Conservation (phyloP, 257 asterid genomes). For the Jacaranda copaia region DNA sequence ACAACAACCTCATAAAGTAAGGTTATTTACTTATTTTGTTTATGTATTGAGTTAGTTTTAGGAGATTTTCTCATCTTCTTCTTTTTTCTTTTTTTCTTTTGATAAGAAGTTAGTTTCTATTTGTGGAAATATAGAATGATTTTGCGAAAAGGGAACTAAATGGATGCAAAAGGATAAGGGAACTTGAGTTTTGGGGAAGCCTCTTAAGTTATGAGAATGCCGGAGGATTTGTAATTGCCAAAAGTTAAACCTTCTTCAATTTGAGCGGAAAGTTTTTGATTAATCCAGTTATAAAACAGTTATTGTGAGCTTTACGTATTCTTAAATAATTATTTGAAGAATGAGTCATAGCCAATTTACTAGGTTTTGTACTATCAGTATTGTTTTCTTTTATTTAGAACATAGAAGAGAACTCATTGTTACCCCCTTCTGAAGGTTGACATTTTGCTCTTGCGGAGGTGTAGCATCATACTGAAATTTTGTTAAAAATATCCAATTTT, state of each 20-base stretch:
- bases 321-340: neutral
- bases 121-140: neutral
- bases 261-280: slow-evolving; percentile 7
- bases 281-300: neutral
- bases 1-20: slow-evolving; percentile 52
- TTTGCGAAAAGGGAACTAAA: neutral
- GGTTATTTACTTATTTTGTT: slow-evolving; percentile 16
- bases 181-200: slow-evolving; percentile 17
- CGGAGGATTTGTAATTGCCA: neutral
- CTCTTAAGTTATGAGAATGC: neutral
- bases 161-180: neutral
- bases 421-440: slow-evolving; percentile 2
- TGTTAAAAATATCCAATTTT: neutral
- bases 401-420: neutral
- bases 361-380: neutral
- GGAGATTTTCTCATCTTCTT: no score
- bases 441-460: neutral
- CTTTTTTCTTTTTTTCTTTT: no score
- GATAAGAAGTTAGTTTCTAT: neutral
- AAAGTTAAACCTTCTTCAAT: neutral
- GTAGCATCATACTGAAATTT: neutral
- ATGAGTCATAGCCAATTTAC: neutral
- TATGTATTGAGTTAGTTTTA: neutral
- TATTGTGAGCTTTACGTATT: slow-evolving; percentile 3
- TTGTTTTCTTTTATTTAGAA: neutral